phyloP scores from a whole-genome alignment of 1,284 basidiomycete species.

The Polyporus tsugae region DNA sequence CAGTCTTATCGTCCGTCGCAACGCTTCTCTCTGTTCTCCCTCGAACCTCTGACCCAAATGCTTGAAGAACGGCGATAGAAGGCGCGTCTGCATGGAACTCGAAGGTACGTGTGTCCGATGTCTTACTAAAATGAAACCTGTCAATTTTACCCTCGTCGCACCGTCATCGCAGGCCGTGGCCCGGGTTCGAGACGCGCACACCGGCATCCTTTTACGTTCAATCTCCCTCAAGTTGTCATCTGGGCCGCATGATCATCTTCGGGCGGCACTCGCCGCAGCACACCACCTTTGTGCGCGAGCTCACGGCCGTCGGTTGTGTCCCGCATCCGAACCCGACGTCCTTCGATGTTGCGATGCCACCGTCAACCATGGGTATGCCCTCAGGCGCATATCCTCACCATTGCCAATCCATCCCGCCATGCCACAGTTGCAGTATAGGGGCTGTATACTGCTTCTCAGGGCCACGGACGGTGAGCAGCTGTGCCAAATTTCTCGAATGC shows the following conservation, averaged over 20 bases:
- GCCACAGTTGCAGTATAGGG: neutral
- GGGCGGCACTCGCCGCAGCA: slow-evolving; percentile 1
- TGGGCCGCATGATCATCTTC: neutral
- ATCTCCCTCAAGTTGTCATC: neutral
- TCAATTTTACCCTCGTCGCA: neutral
- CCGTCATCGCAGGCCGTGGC: neutral
- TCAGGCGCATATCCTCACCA: neutral
- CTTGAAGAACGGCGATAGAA: slow-evolving; percentile 21
- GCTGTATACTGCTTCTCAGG: neutral
- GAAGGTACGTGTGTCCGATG: neutral
- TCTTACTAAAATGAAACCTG: neutral
- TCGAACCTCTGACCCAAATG: neutral
- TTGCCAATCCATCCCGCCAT: neutral
- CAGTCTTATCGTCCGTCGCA: neutral
- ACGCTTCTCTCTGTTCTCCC: slow-evolving; percentile 1
- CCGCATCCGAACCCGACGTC: neutral
- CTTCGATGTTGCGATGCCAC: neutral
- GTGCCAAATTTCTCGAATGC: neutral
- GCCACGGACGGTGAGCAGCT: neutral
- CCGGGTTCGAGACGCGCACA: neutral
- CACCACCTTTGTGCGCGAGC: neutral
- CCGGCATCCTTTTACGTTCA: neutral
- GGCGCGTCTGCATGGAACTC: slow-evolving; percentile 1
- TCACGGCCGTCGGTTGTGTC: neutral
- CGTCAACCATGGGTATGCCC: neutral